These are phyloP conservation scores for Chrysanthemum lavandulifolium DNA, from an alignment of 129 eudicot species.

Conservation along the genomic window DNA sequence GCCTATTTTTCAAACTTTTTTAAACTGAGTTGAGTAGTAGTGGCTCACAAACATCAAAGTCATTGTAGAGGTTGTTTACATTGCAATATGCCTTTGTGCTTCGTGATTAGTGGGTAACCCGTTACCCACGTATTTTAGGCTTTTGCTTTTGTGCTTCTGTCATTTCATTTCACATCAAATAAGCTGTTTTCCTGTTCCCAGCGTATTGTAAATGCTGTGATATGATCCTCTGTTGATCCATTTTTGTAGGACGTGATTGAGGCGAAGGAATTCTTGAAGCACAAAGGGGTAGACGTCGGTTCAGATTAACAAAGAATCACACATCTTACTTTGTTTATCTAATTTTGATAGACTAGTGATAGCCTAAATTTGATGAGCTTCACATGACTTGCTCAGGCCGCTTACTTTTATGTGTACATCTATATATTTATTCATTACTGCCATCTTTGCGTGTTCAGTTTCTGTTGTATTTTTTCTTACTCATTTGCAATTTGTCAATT, in stretches of 20 bases:
- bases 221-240: not conserved
- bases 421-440: no score
- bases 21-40: not conserved
- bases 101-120: no score
- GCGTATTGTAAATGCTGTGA: not conserved
- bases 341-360: not conserved
- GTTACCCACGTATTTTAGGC: no score
- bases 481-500: not conserved
- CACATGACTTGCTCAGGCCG: not conserved
- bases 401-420: not conserved
- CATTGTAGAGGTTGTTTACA: not conserved
- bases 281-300: conserved; percentile 39
- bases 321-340: not conserved
- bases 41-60: not conserved
- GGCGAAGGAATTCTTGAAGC: conserved; percentile 48
- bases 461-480: not conserved
- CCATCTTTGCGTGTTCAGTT: not conserved
- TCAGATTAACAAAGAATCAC: conserved; percentile 23
- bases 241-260: conserved; percentile 39
- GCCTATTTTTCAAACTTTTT: not conserved
- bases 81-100: not conserved
- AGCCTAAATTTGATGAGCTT: not conserved
- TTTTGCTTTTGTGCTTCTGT: not conserved
- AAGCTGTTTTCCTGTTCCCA: not conserved
- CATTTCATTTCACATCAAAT: not conserved